Conservation (phyloP, 805 yeast genomes). For the Cyberlindnera veronae region DNA sequence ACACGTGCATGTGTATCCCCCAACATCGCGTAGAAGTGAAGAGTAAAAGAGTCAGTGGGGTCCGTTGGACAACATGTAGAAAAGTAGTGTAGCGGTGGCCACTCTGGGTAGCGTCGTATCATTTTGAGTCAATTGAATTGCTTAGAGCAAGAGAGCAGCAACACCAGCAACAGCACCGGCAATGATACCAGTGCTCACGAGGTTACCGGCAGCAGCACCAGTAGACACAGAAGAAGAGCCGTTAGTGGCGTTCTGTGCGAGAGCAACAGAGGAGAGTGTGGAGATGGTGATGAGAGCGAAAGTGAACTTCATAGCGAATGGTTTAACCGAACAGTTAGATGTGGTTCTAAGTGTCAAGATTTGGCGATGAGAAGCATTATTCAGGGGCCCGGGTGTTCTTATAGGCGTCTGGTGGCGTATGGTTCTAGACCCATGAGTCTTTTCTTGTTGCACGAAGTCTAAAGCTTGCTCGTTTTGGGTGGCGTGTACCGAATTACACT, state of each 20-base stretch:
- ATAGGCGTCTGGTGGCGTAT: too few relatives aligned
- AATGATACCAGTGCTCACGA: conserved; percentile 16
- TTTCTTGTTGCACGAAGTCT: too few relatives aligned
- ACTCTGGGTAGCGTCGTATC: neutral
- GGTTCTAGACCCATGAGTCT: too few relatives aligned
- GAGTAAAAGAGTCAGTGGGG: too few relatives aligned
- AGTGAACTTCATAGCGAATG: conserved; percentile 6
- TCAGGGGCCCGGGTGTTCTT: too few relatives aligned
- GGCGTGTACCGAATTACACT: too few relatives aligned
- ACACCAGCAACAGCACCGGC: conserved; percentile 22
- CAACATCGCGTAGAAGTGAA: too few relatives aligned
- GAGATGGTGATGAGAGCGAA: conserved; percentile 6
- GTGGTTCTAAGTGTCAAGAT: too few relatives aligned
- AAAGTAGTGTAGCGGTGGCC: neutral
- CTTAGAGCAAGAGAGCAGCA: conserved; percentile 22
- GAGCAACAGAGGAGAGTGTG: conserved; percentile 1
- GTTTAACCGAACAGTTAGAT: too few relatives aligned
- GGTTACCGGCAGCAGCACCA: conserved; percentile 18
- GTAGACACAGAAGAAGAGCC: conserved; percentile 17
- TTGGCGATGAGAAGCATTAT: too few relatives aligned
- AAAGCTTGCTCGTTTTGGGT: neutral
- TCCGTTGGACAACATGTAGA: too few relatives aligned
- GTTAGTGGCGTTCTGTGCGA: neutral
- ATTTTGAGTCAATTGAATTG: neutral
- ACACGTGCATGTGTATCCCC: too few relatives aligned